These are phyloP conservation scores for Trichoderma breve DNA, from an alignment of 2,329 filamentous ascomycete genomes.

Conservation along the genomic window DNA sequence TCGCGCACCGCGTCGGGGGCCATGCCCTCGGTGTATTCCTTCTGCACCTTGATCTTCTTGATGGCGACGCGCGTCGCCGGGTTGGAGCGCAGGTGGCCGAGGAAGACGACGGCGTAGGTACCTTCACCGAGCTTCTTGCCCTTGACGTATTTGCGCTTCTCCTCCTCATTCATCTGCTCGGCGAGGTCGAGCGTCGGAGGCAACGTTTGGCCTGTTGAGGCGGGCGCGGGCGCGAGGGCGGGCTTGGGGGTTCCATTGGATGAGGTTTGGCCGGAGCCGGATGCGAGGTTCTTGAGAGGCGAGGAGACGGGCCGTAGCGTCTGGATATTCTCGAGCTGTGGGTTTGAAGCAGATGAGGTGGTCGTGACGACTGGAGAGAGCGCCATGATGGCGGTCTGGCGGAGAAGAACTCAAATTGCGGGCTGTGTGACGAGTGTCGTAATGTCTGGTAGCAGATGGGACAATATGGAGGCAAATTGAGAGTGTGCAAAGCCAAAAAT, in stretches of 20 bases:
- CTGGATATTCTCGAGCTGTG: slow-evolving; percentile 37
- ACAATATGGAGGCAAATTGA: neutral
- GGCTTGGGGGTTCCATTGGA: slow-evolving; percentile 47
- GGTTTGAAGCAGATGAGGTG: slow-evolving; percentile 21
- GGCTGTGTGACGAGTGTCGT: neutral
- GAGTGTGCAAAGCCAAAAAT: too few species aligned
- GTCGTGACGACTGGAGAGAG: slow-evolving; percentile 46
- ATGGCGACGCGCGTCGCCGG: slow-evolving; percentile 78
- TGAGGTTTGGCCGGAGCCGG: slow-evolving; percentile 39
- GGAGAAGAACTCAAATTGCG: neutral
- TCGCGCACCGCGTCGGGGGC: slow-evolving; percentile 93
- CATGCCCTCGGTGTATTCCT: slow-evolving; percentile 86
- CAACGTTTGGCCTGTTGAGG: slow-evolving; percentile 29
- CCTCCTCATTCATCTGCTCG: slow-evolving; percentile 79
- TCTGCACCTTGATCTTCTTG: slow-evolving; percentile 87
- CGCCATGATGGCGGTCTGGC: slow-evolving; percentile 38
- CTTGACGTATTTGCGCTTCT: slow-evolving; percentile 87
- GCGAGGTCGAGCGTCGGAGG: slow-evolving; percentile 56
- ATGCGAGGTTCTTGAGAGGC: slow-evolving; percentile 43
- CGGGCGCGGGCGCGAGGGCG: slow-evolving; percentile 27
- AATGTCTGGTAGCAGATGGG: neutral
- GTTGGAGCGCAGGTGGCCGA: slow-evolving; percentile 74
- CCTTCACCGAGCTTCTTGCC: slow-evolving; percentile 93
- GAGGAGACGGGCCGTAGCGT: slow-evolving; percentile 39
- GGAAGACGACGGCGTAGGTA: slow-evolving; percentile 94